Conservation (phyloP, 768 basidiomycete genomes). For the Coprinopsis marcescibilis region DNA sequence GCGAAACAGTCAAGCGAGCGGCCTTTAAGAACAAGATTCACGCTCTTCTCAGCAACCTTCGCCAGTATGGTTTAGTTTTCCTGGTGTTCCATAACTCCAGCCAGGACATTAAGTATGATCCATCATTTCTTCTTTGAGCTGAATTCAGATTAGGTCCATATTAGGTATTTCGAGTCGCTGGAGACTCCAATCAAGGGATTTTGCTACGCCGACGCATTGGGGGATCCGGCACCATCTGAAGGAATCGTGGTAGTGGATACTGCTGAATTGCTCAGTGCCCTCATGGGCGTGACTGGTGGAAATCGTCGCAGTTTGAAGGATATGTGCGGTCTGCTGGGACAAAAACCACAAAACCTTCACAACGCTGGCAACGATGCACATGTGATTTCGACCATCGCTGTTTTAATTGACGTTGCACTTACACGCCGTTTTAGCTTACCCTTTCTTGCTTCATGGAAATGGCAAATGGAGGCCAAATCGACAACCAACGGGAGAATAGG, state of each 20-base stretch:
- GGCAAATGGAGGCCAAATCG: conserved; percentile 69
- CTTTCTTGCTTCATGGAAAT: conserved; percentile 60
- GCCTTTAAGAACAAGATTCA: conserved; percentile 49
- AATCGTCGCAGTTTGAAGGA: conserved; percentile 54
- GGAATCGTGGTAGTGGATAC: conserved; percentile 71
- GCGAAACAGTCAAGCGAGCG: conserved; percentile 44
- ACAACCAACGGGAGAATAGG: conserved; percentile 69
- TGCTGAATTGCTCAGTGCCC: conserved; percentile 64
- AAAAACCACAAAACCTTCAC: conserved; percentile 54
- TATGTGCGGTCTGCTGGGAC: conserved; percentile 57
- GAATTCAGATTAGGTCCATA: conserved; percentile 6
- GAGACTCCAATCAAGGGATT: conserved; percentile 48
- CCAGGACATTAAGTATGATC: conserved; percentile 67
- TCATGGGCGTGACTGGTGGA: conserved; percentile 54
- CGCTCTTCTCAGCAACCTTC: conserved; percentile 35
- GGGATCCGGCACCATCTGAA: conserved; percentile 43
- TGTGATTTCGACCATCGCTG: conserved; percentile 34
- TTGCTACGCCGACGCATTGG: conserved; percentile 48
- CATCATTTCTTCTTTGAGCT: not conserved
- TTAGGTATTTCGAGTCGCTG: conserved; percentile 54
- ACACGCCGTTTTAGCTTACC: conserved; percentile 49
- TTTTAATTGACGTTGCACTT: not conserved
- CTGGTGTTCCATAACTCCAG: conserved; percentile 77
- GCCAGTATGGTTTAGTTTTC: conserved; percentile 54
- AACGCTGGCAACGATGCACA: conserved; percentile 87